Evolutionary conservation across 345 rosid species (phyloP).

Genomic region (Capsella bursapastoris): DNA sequence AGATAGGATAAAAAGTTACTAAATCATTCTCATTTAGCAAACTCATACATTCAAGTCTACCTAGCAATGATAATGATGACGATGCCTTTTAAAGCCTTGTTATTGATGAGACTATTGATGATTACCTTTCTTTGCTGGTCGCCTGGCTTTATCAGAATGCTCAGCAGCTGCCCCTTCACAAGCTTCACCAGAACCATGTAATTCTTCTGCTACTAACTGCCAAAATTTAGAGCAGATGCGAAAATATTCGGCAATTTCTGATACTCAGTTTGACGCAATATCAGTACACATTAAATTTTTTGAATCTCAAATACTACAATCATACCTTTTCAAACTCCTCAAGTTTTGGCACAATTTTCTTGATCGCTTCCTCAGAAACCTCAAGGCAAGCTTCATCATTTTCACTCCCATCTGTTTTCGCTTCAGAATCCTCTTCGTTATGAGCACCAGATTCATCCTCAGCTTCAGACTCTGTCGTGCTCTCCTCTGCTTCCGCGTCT

Average conservation of each 20-base stretch:
- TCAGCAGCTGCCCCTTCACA: slow-evolving; percentile 58
- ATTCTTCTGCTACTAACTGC: slow-evolving; percentile 77
- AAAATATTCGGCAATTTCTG: slow-evolving; percentile 10
- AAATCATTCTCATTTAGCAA: slow-evolving; percentile 12
- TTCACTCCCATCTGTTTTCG: slow-evolving; percentile 73
- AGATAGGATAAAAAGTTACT: slow-evolving; percentile 10
- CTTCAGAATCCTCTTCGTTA: slow-evolving; percentile 78
- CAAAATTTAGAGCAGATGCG: slow-evolving; percentile 26
- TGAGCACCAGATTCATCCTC: slow-evolving; percentile 79
- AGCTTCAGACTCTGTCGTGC: slow-evolving; percentile 77
- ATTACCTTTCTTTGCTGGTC: slow-evolving; percentile 75
- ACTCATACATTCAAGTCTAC: slow-evolving; percentile 18
- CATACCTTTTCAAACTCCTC: slow-evolving; percentile 83
- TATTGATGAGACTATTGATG: slow-evolving; percentile 3
- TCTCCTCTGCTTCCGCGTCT: slow-evolving; percentile 63
- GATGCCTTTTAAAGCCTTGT: slow-evolving; percentile 22
- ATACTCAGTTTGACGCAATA: background rate
- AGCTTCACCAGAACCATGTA: slow-evolving; percentile 55
- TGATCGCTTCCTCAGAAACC: slow-evolving; percentile 83
- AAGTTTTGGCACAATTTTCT: slow-evolving; percentile 75
- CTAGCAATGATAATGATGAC: slow-evolving; percentile 22
- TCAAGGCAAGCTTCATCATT: slow-evolving; percentile 63
- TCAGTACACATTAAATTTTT: background rate
- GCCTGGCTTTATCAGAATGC: slow-evolving; percentile 58
- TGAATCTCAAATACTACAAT: slow-evolving; percentile 20